phyloP scores from a whole-genome alignment of 306 rosid genomes.

The Prunus persica region Prunus_persica_NCBIv2 NC_034009.1:1392501-1393000 shows the following conservation, averaged over 20 bases:
- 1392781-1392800: slow-evolving; percentile 64
- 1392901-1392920: neutral
- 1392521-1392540: slow-evolving; percentile 32
- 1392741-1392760: slow-evolving; percentile 66
- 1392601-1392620: neutral
- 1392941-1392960: slow-evolving; percentile 21
- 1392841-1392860: slow-evolving; percentile 59
- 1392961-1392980: slow-evolving; percentile 41
- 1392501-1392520: slow-evolving; percentile 36
- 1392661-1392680: slow-evolving; percentile 32
- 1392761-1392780: slow-evolving; percentile 71
- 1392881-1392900: neutral
- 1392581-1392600: slow-evolving; percentile 8
- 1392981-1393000: slow-evolving; percentile 46
- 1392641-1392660: too few species aligned
- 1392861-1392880: slow-evolving; percentile 25
- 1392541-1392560: slow-evolving; percentile 46
- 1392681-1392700: slow-evolving; percentile 76
- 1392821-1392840: slow-evolving; percentile 80
- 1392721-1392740: slow-evolving; percentile 71
- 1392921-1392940: neutral
- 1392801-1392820: slow-evolving; percentile 57
- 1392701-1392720: slow-evolving; percentile 84
- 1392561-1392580: slow-evolving; percentile 41
- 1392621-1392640: neutral